Conservation (phyloP, 306 rosid species). For the Glycyrrhiza uralensis region DNA sequence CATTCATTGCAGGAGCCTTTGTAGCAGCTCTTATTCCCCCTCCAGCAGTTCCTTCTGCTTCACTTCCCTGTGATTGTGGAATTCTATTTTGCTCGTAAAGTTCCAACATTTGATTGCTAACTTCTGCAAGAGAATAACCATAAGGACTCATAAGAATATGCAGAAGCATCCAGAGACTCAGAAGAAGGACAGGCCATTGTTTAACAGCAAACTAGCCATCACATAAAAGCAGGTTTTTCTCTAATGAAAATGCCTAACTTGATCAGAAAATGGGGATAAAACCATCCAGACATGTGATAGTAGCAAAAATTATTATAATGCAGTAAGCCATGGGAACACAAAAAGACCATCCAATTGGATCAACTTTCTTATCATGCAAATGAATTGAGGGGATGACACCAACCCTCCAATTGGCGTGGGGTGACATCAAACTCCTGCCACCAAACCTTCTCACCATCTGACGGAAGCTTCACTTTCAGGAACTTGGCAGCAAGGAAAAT, state of each 20-base stretch:
- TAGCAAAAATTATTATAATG: slow-evolving; percentile 21
- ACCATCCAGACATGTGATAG: background rate
- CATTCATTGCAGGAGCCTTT: slow-evolving; percentile 54
- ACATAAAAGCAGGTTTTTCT: slow-evolving; percentile 1
- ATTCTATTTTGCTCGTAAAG: slow-evolving; percentile 82
- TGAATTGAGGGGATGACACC: slow-evolving; percentile 57
- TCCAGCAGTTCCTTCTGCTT: slow-evolving; percentile 64
- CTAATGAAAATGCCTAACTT: slow-evolving; percentile 19
- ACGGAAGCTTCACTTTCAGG: slow-evolving; percentile 95
- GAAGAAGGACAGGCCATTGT: slow-evolving; percentile 22
- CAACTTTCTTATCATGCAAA: slow-evolving; percentile 27
- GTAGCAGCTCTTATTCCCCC: slow-evolving; percentile 44
- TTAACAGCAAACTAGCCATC: slow-evolving; percentile 11
- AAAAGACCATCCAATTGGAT: slow-evolving; percentile 28
- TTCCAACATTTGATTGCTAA: slow-evolving; percentile 99
- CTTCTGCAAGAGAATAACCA: slow-evolving; percentile 64
- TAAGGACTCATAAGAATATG: background rate
- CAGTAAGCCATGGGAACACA: slow-evolving; percentile 25
- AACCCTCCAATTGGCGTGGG: slow-evolving; percentile 99
- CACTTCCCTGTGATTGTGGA: slow-evolving; percentile 71
- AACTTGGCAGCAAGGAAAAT: slow-evolving; percentile 99
- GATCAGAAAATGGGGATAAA: slow-evolving; percentile 8
- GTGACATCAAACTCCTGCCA: slow-evolving; percentile 99
- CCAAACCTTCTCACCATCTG: slow-evolving; percentile 99
- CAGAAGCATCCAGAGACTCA: slow-evolving; percentile 12